A percentile compares a stretch with the other conserved stretches of the same genome.
These are phyloP conservation scores for Dipodascopsis uninucleata DNA, from an alignment of 805 yeast species.

Conservation along the genomic window DNA sequence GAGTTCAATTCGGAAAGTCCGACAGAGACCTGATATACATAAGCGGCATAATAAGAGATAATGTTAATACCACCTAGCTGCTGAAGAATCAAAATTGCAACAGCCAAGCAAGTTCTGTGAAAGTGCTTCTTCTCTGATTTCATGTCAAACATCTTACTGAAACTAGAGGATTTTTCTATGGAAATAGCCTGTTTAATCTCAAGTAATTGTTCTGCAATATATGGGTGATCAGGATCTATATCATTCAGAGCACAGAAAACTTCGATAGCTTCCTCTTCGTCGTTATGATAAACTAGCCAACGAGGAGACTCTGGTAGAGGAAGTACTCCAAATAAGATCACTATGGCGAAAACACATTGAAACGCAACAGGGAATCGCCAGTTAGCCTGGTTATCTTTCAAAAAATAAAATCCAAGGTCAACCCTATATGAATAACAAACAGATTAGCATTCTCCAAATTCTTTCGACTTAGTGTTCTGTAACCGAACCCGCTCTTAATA, in stretches of 20 bases:
- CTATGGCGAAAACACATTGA: slow-evolving; percentile 59
- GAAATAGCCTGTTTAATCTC: slow-evolving; percentile 27
- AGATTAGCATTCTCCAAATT: no score
- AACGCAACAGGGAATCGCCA: slow-evolving; percentile 81
- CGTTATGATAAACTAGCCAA: slow-evolving; percentile 68
- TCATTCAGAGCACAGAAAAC: slow-evolving; percentile 18
- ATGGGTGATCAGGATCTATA: slow-evolving; percentile 38
- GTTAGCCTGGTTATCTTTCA: slow-evolving; percentile 38
- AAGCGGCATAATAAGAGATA: slow-evolving; percentile 56
- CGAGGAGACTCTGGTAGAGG: slow-evolving; percentile 87
- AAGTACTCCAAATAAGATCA: slow-evolving; percentile 49
- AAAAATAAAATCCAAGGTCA: slow-evolving; percentile 67
- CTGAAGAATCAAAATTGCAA: slow-evolving; percentile 46
- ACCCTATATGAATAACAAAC: slow-evolving; percentile 30
- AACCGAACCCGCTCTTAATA: no score
- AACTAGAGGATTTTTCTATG: slow-evolving; percentile 14
- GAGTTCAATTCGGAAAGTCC: slow-evolving; percentile 44
- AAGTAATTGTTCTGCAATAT: slow-evolving; percentile 35
- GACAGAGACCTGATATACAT: slow-evolving; percentile 48
- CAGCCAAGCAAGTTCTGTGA: slow-evolving; percentile 47
- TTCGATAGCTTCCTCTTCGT: slow-evolving; percentile 52
- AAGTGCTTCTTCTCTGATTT: slow-evolving; percentile 43
- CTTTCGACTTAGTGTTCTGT: no score
- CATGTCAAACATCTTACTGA: slow-evolving; percentile 29
- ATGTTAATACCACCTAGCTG: slow-evolving; percentile 56